Conservation (phyloP, 2,329 filamentous ascomycete genomes). For the Hysterium pulicare region DNA sequence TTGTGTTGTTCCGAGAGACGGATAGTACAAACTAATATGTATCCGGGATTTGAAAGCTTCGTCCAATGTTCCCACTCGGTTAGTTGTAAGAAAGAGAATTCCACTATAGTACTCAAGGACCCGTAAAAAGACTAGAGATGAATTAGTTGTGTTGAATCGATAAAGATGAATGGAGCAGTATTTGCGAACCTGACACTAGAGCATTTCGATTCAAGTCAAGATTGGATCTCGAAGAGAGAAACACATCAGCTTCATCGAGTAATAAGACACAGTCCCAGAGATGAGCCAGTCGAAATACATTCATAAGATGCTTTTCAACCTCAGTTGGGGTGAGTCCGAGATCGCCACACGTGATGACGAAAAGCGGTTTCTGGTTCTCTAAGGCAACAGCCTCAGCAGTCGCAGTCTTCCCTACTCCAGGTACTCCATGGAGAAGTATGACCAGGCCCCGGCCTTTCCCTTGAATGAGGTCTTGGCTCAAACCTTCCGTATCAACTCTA, state of each 20-base stretch:
- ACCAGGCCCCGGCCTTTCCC: neutral
- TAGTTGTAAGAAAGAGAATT: slow-evolving; percentile 14
- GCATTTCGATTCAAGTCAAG: neutral
- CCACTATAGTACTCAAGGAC: slow-evolving; percentile 9
- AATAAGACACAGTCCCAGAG: slow-evolving; percentile 6
- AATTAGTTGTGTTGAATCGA: neutral
- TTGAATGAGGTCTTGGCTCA: neutral
- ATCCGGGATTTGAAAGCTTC: slow-evolving; percentile 10
- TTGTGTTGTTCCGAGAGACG: neutral
- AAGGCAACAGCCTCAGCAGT: slow-evolving; percentile 8
- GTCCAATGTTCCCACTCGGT: slow-evolving; percentile 7
- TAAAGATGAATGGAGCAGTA: neutral
- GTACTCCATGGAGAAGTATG: too few relatives aligned
- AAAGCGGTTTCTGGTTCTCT: slow-evolving; percentile 2
- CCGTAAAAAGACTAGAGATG: slow-evolving; percentile 6
- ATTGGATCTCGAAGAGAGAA: neutral
- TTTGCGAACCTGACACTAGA: slow-evolving; percentile 5
- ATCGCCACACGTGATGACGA: slow-evolving; percentile 3
- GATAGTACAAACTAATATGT: slow-evolving; percentile 6
- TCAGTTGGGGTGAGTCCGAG: slow-evolving; percentile 1
- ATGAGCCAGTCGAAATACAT: slow-evolving; percentile 2
- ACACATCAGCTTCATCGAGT: slow-evolving; percentile 9
- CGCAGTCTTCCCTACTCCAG: slow-evolving; percentile 9
- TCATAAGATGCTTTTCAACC: neutral
- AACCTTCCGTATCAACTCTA: too few relatives aligned